Evolutionary conservation across 768 basidiomycete genomes (phyloP), one percentile per base, ranked within the genome.

Genomic region (Leccinum disarticulatum): DNA sequence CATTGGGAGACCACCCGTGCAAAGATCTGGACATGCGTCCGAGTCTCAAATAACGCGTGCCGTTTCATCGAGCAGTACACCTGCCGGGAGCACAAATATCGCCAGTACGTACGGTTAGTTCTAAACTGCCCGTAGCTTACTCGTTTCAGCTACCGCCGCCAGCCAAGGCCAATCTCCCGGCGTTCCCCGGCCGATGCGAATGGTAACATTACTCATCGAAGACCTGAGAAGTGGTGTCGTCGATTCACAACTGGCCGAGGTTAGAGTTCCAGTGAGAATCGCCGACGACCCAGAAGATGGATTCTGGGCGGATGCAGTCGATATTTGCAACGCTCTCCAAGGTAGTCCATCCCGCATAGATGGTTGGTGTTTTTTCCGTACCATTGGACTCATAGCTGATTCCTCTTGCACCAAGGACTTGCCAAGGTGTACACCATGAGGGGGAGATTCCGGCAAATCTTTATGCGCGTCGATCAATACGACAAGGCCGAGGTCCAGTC

Each of bases 271-370:
- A n/a, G 70, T 91, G 38, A 81, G 72, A 65, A 65, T 69, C 6
- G 76, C 79, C 3, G 80, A 82, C 35, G 72, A 81, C 57, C 73
- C 75, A 5, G 77, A 78, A 38, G 85, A 83, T 63, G 83, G 85
- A 5, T 87, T 80, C 65, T 91, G 89, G 89, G 88, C 83, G 6
- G 83, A 88, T 67, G 87, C 88, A 2, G 78, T 79, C 62, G 83
- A 88, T 36, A 75, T 91, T 41, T 79, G 80, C 50, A 74, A 81
- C 13, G 77, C 78, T 59, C 77, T 91, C 25, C 89, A 91, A 69
- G 64, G 70, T 0, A 78, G 85, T 27, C 84, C 88, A 11, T 82
- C 85, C 11, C 78, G 87, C 60, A 85, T 91, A 55, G 89, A 91
- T 70, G 89, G 89, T 87, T 56, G 50, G 66, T n/a, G 10, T 30